These are phyloP conservation scores for Rosa hybrid DNA, from an alignment of 331 rosid species.

Conservation along the genomic window DNA sequence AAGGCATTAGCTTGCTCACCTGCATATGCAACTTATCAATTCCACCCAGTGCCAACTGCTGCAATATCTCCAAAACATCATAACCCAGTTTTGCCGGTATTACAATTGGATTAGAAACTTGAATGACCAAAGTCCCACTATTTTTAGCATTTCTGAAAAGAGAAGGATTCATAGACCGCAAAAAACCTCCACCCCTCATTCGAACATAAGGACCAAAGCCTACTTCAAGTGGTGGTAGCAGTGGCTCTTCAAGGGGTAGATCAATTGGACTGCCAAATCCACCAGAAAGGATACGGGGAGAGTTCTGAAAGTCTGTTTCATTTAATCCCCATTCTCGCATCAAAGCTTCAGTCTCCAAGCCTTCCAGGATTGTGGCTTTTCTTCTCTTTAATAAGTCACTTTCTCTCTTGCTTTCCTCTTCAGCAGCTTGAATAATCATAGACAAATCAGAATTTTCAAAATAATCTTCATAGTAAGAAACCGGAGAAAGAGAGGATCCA, in stretches of 20 bases:
- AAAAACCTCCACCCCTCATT: constrained; percentile 56
- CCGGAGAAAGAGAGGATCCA: constrained; percentile 17
- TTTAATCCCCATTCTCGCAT: constrained; percentile 78
- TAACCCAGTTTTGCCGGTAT: constrained; percentile 66
- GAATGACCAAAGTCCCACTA: constrained; percentile 58
- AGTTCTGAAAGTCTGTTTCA: constrained; percentile 60
- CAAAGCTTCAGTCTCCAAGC: constrained; percentile 70
- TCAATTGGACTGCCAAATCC: constrained; percentile 94
- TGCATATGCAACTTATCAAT: constrained; percentile 39
- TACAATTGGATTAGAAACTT: constrained; percentile 63
- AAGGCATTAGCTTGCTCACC: constrained; percentile 48
- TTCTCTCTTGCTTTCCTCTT: constrained; percentile 56
- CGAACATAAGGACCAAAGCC: constrained; percentile 63
- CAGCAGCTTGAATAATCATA: constrained; percentile 48
- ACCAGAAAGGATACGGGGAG: constrained; percentile 50
- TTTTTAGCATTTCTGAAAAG: constrained; percentile 55
- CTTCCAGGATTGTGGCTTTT: constrained; percentile 66
- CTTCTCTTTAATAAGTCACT: constrained; percentile 55
- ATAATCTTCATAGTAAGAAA: constrained; percentile 20
- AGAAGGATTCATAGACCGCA: constrained; percentile 68
- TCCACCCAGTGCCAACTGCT: constrained; percentile 55
- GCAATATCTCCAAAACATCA: constrained; percentile 61
- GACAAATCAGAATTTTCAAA: constrained; percentile 52
- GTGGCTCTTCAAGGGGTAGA: constrained; percentile 49
- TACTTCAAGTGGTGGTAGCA: constrained; percentile 60